Evolutionary conservation across 1,139 yeast genomes (phyloP).

Genomic region (Candida tetrigidarum): DNA sequence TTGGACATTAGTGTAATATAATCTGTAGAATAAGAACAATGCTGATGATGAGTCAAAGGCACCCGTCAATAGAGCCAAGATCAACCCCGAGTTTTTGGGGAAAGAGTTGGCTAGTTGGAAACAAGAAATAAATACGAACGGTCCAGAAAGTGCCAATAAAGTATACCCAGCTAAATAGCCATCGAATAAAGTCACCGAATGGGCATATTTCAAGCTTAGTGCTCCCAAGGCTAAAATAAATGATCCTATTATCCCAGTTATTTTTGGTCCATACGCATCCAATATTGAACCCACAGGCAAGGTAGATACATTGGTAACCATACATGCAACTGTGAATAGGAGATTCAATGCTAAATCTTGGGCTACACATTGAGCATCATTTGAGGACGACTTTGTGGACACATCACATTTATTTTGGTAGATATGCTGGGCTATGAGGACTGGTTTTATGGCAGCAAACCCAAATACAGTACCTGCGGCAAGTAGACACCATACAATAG

Average conservation of each 20-base stretch:
- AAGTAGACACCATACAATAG: slow-evolving; percentile 82
- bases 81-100: slow-evolving; percentile 46
- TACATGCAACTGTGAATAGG: slow-evolving; percentile 86
- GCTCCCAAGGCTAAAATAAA: slow-evolving; percentile 57
- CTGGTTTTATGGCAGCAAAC: slow-evolving; percentile 90
- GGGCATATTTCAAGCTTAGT: slow-evolving; percentile 45
- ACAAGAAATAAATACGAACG: slow-evolving; percentile 50
- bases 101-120: slow-evolving; percentile 51
- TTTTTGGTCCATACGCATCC: slow-evolving; percentile 79
- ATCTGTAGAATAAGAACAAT: slow-evolving; percentile 59
- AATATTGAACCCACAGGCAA: slow-evolving; percentile 79
- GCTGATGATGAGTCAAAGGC: slow-evolving; percentile 52
- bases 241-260: slow-evolving; percentile 79
- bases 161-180: slow-evolving; percentile 46
- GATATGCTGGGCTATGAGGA: slow-evolving; percentile 76
- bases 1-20: slow-evolving; percentile 54
- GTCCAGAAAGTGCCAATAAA: slow-evolving; percentile 49
- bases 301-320: slow-evolving; percentile 83
- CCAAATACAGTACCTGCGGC: slow-evolving; percentile 97
- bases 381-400: slow-evolving; percentile 20
- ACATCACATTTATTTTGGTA: slow-evolving; percentile 61
- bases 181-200: slow-evolving; percentile 31
- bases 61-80: slow-evolving; percentile 48
- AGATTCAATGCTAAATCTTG: slow-evolving; percentile 83
- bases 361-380: slow-evolving; percentile 53